Evolutionary conservation across 805 yeast genomes (phyloP), one percentile per base, ranked within the genome.

Genomic region (Kuraishia capsulata): DNA sequence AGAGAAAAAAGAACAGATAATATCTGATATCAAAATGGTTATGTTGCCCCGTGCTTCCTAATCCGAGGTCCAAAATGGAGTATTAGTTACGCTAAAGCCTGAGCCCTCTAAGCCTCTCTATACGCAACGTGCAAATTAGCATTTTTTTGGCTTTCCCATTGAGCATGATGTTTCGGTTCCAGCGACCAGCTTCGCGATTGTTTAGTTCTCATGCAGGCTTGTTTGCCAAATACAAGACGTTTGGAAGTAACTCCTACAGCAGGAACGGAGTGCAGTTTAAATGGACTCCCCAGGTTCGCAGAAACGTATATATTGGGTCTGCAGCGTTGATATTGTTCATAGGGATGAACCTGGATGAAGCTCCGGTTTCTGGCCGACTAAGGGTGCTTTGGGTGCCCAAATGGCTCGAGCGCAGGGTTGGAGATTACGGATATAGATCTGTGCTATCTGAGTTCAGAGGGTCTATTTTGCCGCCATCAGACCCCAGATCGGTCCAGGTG

Each of bases 301-400:
- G 59, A 30, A 51, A 57, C 33, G 43, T 59, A 1, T 65, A 57
- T 3, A 50, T 57, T 2, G 52, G 57, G 2, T 49, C 58, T 4
- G 69, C 61, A 16, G 56, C 57, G 0, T 47, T 64, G 8, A 55
- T 58, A 0, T 33, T 67, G 1, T 54, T 64, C 36, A 72, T 67
- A 54, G 62, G 67, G 21, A 66, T 80, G 23, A 69, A 80, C 46
- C 62, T 85, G 23, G 83, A 88, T 45, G 73, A 73, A 45, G 96
- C 95, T 0, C 96, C 96, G 1, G 80, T 81, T 20, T 78, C 95
- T 1, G 75, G 78, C 24, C 64, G 97, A 36, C 61, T 51, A 23
- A 65, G 97, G 44, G 73, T 87, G 49, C 73, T 88, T 53, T 73
- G 87, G 71, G 65, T 83, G 2, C 81, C 87, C 4, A 68, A 69